These are phyloP conservation scores for Aspergillus olivimuriae DNA, from an alignment of 495 filamentous ascomycete species.

Conservation along the genomic window DNA sequence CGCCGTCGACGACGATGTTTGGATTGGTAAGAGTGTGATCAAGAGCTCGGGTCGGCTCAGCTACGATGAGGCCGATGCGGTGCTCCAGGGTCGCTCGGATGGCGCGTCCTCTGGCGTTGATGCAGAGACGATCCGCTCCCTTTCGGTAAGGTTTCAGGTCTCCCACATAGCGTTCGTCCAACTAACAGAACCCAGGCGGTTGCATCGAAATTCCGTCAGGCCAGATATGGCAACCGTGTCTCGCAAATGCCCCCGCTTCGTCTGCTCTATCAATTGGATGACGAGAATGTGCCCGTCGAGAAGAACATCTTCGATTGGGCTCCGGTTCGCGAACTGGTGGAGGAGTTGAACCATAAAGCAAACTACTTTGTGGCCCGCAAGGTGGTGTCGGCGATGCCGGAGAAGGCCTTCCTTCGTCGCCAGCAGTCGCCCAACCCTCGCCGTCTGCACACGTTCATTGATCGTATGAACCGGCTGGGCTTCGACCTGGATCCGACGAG, in stretches of 20 bases:
- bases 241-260: conserved; percentile 77
- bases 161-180: neutral
- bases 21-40: conserved; percentile 91
- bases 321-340: conserved; percentile 83
- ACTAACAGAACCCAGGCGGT: conserved; percentile 47
- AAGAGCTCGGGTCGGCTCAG: conserved; percentile 81
- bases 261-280: conserved; percentile 88
- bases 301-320: conserved; percentile 93
- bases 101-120: conserved; percentile 54
- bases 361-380: conserved; percentile 86
- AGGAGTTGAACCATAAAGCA: conserved; percentile 87
- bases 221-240: conserved; percentile 70
- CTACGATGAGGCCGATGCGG: conserved; percentile 77
- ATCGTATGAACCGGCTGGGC: conserved; percentile 86
- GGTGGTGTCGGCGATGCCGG: conserved; percentile 69
- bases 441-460: conserved; percentile 81
- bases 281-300: conserved; percentile 95
- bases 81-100: conserved; percentile 55
- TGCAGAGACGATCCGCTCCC: conserved; percentile 64
- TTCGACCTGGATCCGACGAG: conserved; percentile 82
- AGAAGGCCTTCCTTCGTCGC: conserved; percentile 86
- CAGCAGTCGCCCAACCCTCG: conserved; percentile 80
- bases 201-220: conserved; percentile 81
- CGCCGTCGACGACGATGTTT: conserved; percentile 68
- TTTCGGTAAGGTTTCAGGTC: conserved; percentile 53